Base-by-base conservation (phyloP, 257 asterid species). In the Solanum ossicruentum region DNA sequence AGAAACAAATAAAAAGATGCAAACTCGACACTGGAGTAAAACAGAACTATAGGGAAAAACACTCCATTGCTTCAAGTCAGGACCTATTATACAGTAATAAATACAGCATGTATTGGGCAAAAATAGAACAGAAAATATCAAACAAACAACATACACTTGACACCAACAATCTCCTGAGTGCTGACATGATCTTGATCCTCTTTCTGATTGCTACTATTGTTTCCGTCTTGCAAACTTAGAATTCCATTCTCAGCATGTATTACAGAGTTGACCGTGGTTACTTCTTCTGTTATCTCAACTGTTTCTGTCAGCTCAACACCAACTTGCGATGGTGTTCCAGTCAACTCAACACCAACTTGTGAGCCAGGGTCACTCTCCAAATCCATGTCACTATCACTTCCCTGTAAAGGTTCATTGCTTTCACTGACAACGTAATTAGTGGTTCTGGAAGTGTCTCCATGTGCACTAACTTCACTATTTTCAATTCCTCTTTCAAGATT, bases 401-500 rank as follows among this genome's bases (percentile, higher is more conserved):
- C 83, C 83, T 82, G 87, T 73, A 83, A 10, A 82, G 81, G 84
- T 87, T 86, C 92, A 87, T 84, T 75, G 66, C 81, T 91, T 90
- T 86, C 97, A 80, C 60, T 86, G 69, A 75, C 85, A 66, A 73
- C 85, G 47, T 84, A 84, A 85, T 55, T 88, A 70, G 83, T 23
- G 70, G 80, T 86, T 80, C 86, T 89, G 56, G 86, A 85, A 51
- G 71, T 84, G 84, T 85, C 92, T 51, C 51, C 89, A 80, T 84
- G 70, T 55, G 88, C 87, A 88, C 72, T 88, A 58, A 87, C 89
- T 85, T 86, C 90, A 75, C 47, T 56, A 49, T 75, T 85, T 82
- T 89, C 93, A 86, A 86, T 84, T 86, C 83, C 92, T 80, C 87
- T 81, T 66, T 83, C 91, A 54, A 90, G 85, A 58, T 85, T 86